Evolutionary conservation across 805 yeast genomes (phyloP).

Genomic region (Wickerhamiella australiensis): DNA sequence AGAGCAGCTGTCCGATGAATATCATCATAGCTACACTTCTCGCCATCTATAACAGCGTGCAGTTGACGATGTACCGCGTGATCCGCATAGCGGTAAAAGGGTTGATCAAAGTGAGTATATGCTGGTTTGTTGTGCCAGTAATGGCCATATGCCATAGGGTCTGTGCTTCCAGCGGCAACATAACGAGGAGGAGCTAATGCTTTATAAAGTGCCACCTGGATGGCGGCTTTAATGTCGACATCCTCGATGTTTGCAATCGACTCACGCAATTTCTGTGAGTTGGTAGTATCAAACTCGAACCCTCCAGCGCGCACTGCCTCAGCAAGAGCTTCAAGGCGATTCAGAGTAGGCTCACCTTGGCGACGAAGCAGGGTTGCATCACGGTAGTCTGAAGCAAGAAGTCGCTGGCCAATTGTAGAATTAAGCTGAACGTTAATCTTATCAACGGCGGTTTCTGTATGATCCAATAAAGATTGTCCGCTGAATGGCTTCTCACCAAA

Average conservation of each 20-base stretch:
- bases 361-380: conserved; percentile 75
- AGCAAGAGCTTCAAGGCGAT: conserved; percentile 67
- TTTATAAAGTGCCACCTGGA: conserved; percentile 70
- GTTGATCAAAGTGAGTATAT: conserved; percentile 89
- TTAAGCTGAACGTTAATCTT: conserved; percentile 68
- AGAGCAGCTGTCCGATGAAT: conserved; percentile 26
- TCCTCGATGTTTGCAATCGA: conserved; percentile 57
- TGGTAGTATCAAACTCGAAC: conserved; percentile 57
- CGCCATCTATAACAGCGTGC: conserved; percentile 43
- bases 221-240: conserved; percentile 50
- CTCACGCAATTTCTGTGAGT: conserved; percentile 56
- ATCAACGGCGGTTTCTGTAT: conserved; percentile 33
- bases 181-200: conserved; percentile 79
- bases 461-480: conserved; percentile 13
- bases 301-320: conserved; percentile 45
- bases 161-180: conserved; percentile 76
- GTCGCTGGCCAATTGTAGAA: conserved; percentile 68
- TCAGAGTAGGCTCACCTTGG: conserved; percentile 71
- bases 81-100: conserved; percentile 85
- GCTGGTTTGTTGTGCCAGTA: conserved; percentile 72
- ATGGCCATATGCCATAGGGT: conserved; percentile 64
- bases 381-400: conserved; percentile 60
- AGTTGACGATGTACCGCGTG: conserved; percentile 86
- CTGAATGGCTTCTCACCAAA: conserved; percentile 18
- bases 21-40: background rate